Base-by-base conservation (phyloP, 2,329 filamentous ascomycete species). In the Rutstroemia sydowiana region DNA sequence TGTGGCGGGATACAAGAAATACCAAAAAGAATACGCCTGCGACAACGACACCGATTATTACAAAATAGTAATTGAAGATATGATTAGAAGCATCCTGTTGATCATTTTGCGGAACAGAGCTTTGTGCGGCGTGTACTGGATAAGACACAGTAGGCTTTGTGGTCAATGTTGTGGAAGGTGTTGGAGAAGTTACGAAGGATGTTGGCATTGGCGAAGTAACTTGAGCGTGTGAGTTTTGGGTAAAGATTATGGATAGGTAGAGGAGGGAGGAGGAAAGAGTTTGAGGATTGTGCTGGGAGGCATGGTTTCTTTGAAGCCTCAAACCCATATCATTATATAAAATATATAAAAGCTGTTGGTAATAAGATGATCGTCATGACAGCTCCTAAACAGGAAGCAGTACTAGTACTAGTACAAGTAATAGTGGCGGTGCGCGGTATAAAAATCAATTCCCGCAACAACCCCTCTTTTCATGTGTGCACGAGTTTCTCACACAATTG, bases 61-160 rank as follows among this genome's bases (percentile, higher is more conserved):
- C 71, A 44, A 83, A 65, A 46, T 65, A 71, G 68, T 79, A 81
- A 58, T 77, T 71, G 65, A 81, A 77, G 57, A 77, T 78, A 58
- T 75, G 73, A 54, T 72, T 62, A 28, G 60, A 57, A 40, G 62
- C 37, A 14, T 60, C 52, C 23, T 55, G 46, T 43, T 26, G 54
- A 21, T 30, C 36, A 6, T 45, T 20, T 37, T 54, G 18, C 1
- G 39, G 14, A 20, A 34, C 26, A 34, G 41, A 16, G 26, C n/a
- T 43, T 48, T 50, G 20, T 18, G 20, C 48, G 13, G 48, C 32
- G 32, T 28, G 40, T 14, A 42, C 32, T 23, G 48, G 26, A 45
- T 36, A 30, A 7, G 41, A 21, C 18, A n/a, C n/a, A n/a, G n/a
- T n/a, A n/a, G 45, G 40, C 18, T 51, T 42, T 31, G 36, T 31